These are phyloP conservation scores for Cymbopogon flexuosus DNA, from an alignment of 202 grass and related monocot genomes.

Conservation along the genomic window DNA sequence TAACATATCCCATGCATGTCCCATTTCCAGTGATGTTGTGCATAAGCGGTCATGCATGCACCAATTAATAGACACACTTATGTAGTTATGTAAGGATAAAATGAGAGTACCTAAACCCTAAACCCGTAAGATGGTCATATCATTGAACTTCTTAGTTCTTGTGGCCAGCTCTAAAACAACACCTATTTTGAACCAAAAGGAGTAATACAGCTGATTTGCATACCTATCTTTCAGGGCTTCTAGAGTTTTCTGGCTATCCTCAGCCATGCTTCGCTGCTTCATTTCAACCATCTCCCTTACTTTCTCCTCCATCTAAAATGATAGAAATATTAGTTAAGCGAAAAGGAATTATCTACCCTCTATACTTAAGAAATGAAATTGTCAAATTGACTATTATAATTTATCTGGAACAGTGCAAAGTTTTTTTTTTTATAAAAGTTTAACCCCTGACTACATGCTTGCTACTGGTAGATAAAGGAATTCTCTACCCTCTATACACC, in stretches of 20 bases:
- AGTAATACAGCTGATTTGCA: background rate
- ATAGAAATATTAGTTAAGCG: background rate
- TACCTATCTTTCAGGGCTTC: constrained; percentile 98
- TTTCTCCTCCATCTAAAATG: constrained; percentile 96
- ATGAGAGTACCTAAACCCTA: background rate
- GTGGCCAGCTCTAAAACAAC: background rate
- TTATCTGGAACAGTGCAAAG: background rate
- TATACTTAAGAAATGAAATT: background rate
- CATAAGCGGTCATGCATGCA: background rate
- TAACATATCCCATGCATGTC: background rate
- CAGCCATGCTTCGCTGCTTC: constrained; percentile 95
- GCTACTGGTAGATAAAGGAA: background rate
- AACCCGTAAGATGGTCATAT: background rate
- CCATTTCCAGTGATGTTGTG: background rate
- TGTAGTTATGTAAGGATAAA: background rate
- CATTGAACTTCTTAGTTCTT: background rate
- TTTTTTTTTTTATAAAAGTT: background rate
- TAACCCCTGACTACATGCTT: background rate
- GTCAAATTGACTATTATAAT: background rate
- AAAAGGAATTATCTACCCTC: too few species aligned
- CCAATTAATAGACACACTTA: background rate
- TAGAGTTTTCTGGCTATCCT: constrained; percentile 99
- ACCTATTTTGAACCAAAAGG: background rate
- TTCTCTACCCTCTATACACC: background rate
- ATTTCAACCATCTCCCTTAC: constrained; percentile 99